Base-by-base conservation (phyloP, 164 flowering plant genomes). In the Euptelea pleiosperma region DNA sequence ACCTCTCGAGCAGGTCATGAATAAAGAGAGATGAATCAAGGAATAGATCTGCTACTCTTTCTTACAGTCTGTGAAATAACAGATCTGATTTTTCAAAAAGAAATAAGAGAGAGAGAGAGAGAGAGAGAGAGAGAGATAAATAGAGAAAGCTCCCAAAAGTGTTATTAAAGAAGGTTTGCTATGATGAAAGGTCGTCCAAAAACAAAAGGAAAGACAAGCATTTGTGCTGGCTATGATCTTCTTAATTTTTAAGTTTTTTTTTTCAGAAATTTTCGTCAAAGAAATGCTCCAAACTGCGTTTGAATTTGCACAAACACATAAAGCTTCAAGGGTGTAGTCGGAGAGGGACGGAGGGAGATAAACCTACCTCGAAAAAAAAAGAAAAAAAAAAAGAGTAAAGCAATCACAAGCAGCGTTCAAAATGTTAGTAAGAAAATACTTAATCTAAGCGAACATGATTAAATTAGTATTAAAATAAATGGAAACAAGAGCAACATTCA, bases 111-210 rank as follows among this genome's bases (percentile, higher is more conserved):
- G n/a, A 54, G 29, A 22, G 45, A 8, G 14, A 37, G n/a, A 14
- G n/a, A 14, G n/a, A 10, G n/a, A 12, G 10, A 29, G 40, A 42
- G 34, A 49, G 52, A 19, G 43, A 58, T 18, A 49, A 30, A 31
- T 24, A 41, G 29, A 29, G 42, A 44, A 53, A 33, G 46, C 18
- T 21, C 34, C 46, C 25, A 45, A 69, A 66, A 57, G 63, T 55
- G 33, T 48, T 40, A 50, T 15, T 31, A 61, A 56, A 55, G 21
- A 44, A 34, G 64, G 43, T 31, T 45, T 40, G 61, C 2, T 52
- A 68, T 70, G 71, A 72, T 72, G 69, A 72, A 75, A 69, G 56
- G 40, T 57, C 26, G 14, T 29, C 36, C 30, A 55, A 54, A 58
- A 48, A 15, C 19, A 34, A 52, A 44, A 57, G 48, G 41, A 55